Conservation (phyloP, 108 stramenopile genomes). For the Bacterosira constricta region DNA sequence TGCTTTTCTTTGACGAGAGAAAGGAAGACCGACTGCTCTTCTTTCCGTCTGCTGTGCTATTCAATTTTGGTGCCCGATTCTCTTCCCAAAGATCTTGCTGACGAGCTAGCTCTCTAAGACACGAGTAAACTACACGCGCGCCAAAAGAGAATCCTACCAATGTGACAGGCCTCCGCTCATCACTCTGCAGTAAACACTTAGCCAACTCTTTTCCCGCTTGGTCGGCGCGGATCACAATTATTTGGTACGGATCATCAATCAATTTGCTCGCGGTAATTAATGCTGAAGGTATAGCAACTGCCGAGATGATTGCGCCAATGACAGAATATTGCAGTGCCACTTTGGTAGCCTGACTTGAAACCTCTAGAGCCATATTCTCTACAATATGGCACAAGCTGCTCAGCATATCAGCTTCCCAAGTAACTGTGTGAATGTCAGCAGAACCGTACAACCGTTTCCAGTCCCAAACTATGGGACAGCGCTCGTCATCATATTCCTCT, state of each 20-base stretch:
- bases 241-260: slow-evolving; percentile 84
- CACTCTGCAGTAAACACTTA: slow-evolving; percentile 64
- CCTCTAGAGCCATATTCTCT: slow-evolving; percentile 53
- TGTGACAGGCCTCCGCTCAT: slow-evolving; percentile 83
- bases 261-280: slow-evolving; percentile 53
- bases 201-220: slow-evolving; percentile 88
- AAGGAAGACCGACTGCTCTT: slow-evolving; percentile 6
- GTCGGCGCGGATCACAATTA: slow-evolving; percentile 76
- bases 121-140: slow-evolving; percentile 85
- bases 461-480: slow-evolving; percentile 61
- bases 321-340: slow-evolving; percentile 56
- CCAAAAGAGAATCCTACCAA: slow-evolving; percentile 92
- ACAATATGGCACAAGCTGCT: slow-evolving; percentile 54
- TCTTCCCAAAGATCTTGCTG: slow-evolving; percentile 73
- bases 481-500: slow-evolving; percentile 16
- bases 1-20: background rate
- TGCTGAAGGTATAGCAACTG: slow-evolving; percentile 62
- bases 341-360: slow-evolving; percentile 53
- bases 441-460: slow-evolving; percentile 56
- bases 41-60: slow-evolving; percentile 16
- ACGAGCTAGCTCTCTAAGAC: slow-evolving; percentile 73
- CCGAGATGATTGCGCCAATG: slow-evolving; percentile 57
- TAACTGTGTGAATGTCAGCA: slow-evolving; percentile 67
- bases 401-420: slow-evolving; percentile 65
- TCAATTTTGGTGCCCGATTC: slow-evolving; percentile 9